Conservation (phyloP, 2,329 filamentous ascomycete genomes). For the Colletotrichum scovillei region DNA sequence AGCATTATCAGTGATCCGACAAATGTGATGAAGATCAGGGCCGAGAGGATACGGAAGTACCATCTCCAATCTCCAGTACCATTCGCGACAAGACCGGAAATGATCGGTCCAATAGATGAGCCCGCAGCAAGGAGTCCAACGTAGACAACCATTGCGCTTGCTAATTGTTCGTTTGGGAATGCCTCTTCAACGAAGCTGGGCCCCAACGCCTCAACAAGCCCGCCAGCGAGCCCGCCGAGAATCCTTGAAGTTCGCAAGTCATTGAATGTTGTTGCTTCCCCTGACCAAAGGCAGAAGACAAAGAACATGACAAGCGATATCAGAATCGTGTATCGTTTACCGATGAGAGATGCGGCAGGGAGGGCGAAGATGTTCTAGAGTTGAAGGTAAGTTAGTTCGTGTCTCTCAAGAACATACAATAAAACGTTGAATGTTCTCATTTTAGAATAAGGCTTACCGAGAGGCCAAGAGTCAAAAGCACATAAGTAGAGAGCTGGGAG, state of each 20-base stretch:
- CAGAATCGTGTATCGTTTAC: constrained; percentile 39
- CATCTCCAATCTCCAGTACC: constrained; percentile 36
- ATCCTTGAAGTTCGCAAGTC: constrained; percentile 27
- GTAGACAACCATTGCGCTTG: constrained; percentile 40
- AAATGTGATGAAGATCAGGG: constrained; percentile 35
- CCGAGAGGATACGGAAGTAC: constrained; percentile 35
- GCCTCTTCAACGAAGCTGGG: constrained; percentile 37
- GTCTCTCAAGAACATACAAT: neutral
- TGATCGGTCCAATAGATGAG: constrained; percentile 37
- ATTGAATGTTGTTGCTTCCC: constrained; percentile 30
- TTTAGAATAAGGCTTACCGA: constrained; percentile 20
- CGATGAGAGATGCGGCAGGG: constrained; percentile 33
- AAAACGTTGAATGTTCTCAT: no score
- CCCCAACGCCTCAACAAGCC: constrained; percentile 37
- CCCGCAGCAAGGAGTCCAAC: constrained; percentile 36
- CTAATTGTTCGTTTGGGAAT: constrained; percentile 35
- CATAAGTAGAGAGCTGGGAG: constrained; percentile 36
- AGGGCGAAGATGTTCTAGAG: constrained; percentile 36
- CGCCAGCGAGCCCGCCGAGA: constrained; percentile 34
- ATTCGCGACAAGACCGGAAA: constrained; percentile 32
- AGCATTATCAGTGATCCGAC: constrained; percentile 36
- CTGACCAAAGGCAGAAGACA: constrained; percentile 35
- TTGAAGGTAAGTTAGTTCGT: neutral
- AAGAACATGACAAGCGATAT: constrained; percentile 37
- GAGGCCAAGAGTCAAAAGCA: constrained; percentile 34